Conservation (phyloP, 2,329 filamentous ascomycete genomes). For the Dryadomyces sulphureus region DNA sequence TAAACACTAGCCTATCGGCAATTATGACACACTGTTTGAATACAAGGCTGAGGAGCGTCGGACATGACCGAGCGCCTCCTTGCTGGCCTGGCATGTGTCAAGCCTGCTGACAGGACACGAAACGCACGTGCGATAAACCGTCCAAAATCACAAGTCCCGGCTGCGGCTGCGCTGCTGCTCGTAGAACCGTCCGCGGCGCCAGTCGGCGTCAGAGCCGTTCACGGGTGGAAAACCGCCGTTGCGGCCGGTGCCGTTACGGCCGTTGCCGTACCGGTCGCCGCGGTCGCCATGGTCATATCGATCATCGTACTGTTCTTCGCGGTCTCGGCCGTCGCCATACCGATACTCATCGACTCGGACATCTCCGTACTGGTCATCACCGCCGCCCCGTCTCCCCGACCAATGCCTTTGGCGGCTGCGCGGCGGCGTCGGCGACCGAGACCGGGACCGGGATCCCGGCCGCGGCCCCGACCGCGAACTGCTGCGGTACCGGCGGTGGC, state of each 20-base stretch:
- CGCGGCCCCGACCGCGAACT: constrained; percentile 25
- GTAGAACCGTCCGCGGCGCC: not conserved
- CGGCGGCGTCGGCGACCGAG: not conserved
- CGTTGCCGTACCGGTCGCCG: not conserved
- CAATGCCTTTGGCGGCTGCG: not conserved
- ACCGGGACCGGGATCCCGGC: constrained; percentile 17
- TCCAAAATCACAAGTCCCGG: not conserved
- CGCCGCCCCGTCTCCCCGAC: not conserved
- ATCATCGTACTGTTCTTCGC: not conserved
- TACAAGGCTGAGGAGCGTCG: no score
- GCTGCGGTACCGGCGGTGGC: constrained; percentile 26
- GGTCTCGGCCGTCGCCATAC: not conserved
- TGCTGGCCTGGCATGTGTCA: no score
- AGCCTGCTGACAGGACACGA: no score
- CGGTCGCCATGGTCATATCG: not conserved
- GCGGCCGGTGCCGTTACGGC: not conserved
- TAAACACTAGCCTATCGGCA: no score
- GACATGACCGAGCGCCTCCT: no score
- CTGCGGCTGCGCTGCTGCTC: not conserved
- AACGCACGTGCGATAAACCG: no score
- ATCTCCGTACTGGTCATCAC: not conserved
- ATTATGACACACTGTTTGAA: no score
- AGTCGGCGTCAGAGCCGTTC: not conserved
- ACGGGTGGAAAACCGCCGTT: no score
- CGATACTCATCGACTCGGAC: no score